Evolutionary conservation across 2,329 filamentous ascomycete genomes (phyloP).

Genomic region (Ilyonectria sp.): DNA sequence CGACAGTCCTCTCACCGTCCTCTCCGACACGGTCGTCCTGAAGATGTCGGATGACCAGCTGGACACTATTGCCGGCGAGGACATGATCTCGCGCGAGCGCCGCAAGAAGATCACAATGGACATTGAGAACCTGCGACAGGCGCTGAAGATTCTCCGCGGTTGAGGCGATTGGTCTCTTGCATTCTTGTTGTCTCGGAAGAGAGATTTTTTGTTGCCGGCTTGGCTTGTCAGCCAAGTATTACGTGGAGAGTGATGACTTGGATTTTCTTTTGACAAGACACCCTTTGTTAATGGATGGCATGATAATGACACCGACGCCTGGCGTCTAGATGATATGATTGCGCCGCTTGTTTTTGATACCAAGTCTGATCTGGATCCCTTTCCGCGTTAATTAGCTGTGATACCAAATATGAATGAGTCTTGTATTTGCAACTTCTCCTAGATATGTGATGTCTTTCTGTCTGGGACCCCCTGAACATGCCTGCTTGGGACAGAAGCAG

Average conservation of each 20-base stretch:
- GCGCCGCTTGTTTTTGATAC: neutral
- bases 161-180: slow-evolving; percentile 17
- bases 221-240: neutral
- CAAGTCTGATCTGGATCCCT: neutral
- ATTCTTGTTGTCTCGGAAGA: neutral
- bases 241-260: neutral
- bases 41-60: slow-evolving; percentile 64
- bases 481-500: too few species aligned
- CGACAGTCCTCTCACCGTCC: slow-evolving; percentile 65
- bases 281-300: too few species aligned
- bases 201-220: neutral
- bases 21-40: slow-evolving; percentile 67
- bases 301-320: neutral
- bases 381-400: neutral
- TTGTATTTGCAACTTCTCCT: neutral
- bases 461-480: neutral
- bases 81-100: slow-evolving; percentile 56
- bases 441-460: neutral
- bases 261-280: neutral
- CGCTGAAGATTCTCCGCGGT: slow-evolving; percentile 45
- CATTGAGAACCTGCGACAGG: slow-evolving; percentile 60
- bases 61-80: slow-evolving; percentile 72
- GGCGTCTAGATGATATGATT: neutral
- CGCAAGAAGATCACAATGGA: slow-evolving; percentile 62
- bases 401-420: neutral